Conservation (phyloP, 148 eudicot genomes). For the Rhododendron simsii region DNA sequence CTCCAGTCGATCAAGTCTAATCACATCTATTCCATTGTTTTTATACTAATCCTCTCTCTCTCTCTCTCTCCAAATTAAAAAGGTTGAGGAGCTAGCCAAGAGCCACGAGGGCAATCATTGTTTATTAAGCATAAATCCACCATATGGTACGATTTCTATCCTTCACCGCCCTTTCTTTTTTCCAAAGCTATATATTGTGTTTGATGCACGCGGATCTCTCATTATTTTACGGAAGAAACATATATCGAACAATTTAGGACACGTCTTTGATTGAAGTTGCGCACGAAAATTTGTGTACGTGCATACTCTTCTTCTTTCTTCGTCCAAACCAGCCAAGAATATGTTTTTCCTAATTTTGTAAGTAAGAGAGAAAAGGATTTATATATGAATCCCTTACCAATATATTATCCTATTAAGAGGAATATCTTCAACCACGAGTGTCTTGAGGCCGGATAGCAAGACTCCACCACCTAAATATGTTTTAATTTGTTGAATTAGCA, state of each 20-base stretch:
- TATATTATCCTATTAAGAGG: neutral
- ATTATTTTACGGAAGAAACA: neutral
- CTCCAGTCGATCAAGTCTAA: conserved; percentile 9
- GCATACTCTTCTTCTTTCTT: neutral
- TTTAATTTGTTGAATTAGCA: neutral
- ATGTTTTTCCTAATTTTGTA: neutral
- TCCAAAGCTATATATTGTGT: neutral
- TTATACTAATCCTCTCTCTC: neutral
- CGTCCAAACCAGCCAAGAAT: neutral
- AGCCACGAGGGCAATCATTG: conserved; percentile 1
- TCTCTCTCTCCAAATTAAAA: neutral
- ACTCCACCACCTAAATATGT: neutral
- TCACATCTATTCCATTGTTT: neutral
- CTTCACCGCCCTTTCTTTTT: neutral
- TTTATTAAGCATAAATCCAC: neutral
- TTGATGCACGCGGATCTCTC: neutral
- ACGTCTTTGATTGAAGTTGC: neutral
- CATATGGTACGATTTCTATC: neutral
- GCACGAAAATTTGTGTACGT: neutral
- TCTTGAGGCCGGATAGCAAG: neutral
- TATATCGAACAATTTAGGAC: neutral
- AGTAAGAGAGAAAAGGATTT: neutral
- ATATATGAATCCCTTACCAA: neutral
- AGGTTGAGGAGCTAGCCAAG: neutral
- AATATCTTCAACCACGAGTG: neutral